Conservation (phyloP, 805 yeast species). For the Nakazawaea siamensis region DNA sequence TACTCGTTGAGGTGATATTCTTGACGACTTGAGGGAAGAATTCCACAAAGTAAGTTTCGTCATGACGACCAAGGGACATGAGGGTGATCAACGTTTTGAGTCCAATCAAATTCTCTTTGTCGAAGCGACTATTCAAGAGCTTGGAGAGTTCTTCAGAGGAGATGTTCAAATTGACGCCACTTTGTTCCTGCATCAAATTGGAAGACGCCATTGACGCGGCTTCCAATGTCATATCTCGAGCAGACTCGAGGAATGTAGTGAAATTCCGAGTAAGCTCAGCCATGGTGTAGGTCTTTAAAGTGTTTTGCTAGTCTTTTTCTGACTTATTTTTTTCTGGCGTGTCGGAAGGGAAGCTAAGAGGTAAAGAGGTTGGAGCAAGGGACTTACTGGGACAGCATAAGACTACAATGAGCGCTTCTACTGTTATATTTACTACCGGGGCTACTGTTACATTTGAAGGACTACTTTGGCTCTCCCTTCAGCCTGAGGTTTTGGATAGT, state of each 20-base stretch:
- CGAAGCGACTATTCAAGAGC: slow-evolving; percentile 59
- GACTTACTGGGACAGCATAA: not conserved
- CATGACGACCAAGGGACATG: slow-evolving; percentile 30
- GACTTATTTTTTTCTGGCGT: too few relatives aligned
- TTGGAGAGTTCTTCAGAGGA: slow-evolving; percentile 58
- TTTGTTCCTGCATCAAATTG: slow-evolving; percentile 13
- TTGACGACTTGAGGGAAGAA: slow-evolving; percentile 85
- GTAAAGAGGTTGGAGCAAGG: not conserved
- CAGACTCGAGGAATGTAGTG: slow-evolving; percentile 71
- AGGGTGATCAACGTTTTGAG: slow-evolving; percentile 45
- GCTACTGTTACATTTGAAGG: slow-evolving; percentile 79
- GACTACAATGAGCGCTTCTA: too few relatives aligned
- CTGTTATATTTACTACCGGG: slow-evolving; percentile 72
- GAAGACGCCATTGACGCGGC: slow-evolving; percentile 76
- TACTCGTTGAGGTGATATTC: slow-evolving; percentile 62
- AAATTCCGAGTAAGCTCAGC: slow-evolving; percentile 24
- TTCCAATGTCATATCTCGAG: slow-evolving; percentile 69
- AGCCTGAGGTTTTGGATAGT: slow-evolving; percentile 23
- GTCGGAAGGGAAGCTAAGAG: not conserved
- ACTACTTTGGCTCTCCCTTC: slow-evolving; percentile 40
- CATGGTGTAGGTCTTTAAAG: slow-evolving; percentile 3
- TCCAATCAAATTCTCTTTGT: slow-evolving; percentile 54
- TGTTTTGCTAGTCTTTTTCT: slow-evolving; percentile 1
- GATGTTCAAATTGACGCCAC: slow-evolving; percentile 45
- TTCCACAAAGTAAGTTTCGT: slow-evolving; percentile 27